phyloP scores from a whole-genome alignment of 176 grass and related monocot genomes.

The Carex littledalei region DNA sequence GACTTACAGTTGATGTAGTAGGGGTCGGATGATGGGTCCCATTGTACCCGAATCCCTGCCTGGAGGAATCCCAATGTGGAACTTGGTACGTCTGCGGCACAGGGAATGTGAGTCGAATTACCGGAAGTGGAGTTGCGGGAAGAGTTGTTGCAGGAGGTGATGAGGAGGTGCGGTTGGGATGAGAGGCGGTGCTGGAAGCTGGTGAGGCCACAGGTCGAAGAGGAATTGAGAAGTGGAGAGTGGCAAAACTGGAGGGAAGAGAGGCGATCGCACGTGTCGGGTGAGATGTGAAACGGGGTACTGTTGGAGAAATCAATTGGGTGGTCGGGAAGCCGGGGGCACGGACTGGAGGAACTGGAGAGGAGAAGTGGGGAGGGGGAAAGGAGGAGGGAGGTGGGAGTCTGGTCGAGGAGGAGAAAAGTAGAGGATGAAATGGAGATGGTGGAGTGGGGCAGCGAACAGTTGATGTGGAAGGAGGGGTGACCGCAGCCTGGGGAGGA shows the following conservation, averaged over 20 bases:
- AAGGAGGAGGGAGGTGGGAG: conserved; percentile 12
- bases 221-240: not conserved
- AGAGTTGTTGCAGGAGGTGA: conserved; percentile 10
- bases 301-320: conserved; percentile 28
- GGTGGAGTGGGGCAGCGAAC: conserved; percentile 25
- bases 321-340: conserved; percentile 14
- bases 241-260: conserved; percentile 21
- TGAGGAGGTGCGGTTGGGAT: conserved; percentile 19
- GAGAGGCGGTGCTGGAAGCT: conserved; percentile 22
- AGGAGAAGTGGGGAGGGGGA: not conserved
- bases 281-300: conserved; percentile 33
- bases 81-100: not conserved
- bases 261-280: conserved; percentile 13
- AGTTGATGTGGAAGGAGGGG: conserved; percentile 32
- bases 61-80: conserved; percentile 26
- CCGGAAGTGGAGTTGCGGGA: not conserved
- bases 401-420: conserved; percentile 29
- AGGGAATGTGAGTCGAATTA: not conserved
- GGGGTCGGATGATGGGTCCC: conserved; percentile 10
- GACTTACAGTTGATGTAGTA: conserved; percentile 30
- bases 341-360: conserved; percentile 19
- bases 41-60: conserved; percentile 26
- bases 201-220: not conserved
- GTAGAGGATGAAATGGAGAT: conserved; percentile 26
- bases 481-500: conserved; percentile 21